Percentiles rank a stretch among this genome's conserved stretches.
phyloP scores from a whole-genome alignment of 306 rosid genomes.

The Cyclanthera cordifolia region DNA sequence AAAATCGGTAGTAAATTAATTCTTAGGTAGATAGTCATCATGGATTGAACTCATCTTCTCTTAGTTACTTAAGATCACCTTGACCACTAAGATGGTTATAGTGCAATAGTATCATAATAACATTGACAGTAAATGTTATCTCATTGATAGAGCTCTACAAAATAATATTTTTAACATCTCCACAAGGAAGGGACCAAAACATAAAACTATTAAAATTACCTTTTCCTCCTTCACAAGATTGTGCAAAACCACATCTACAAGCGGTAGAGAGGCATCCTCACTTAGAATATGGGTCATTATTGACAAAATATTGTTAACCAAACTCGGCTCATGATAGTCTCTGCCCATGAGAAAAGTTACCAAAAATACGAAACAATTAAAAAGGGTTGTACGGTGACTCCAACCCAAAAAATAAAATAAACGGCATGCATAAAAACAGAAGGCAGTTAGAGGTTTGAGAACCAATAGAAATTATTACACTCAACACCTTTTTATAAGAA shows the following conservation, averaged over 20 bases:
- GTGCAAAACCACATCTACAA: conserved; percentile 57
- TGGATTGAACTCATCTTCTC: too few species aligned
- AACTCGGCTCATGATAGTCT: conserved; percentile 51
- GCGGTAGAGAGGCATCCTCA: conserved; percentile 57
- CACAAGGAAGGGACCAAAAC: background rate
- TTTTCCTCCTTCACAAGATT: conserved; percentile 57
- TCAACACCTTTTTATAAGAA: background rate
- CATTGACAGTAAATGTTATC: background rate
- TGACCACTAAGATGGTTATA: too few species aligned
- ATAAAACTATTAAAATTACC: conserved; percentile 25
- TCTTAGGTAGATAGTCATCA: too few species aligned
- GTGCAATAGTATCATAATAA: background rate
- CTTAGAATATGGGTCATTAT: conserved; percentile 41
- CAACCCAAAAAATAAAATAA: background rate
- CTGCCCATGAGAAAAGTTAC: conserved; percentile 19
- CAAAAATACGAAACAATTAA: background rate
- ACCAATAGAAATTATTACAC: background rate
- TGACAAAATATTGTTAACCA: conserved; percentile 50
- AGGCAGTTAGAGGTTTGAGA: background rate
- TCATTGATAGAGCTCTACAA: background rate
- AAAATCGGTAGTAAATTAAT: too few species aligned
- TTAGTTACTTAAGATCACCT: too few species aligned
- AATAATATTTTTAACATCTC: background rate
- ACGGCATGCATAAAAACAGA: background rate
- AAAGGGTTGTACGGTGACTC: background rate